phyloP scores from a whole-genome alignment of 2,329 filamentous ascomycete species.

The Fusarium coicis region DNA sequence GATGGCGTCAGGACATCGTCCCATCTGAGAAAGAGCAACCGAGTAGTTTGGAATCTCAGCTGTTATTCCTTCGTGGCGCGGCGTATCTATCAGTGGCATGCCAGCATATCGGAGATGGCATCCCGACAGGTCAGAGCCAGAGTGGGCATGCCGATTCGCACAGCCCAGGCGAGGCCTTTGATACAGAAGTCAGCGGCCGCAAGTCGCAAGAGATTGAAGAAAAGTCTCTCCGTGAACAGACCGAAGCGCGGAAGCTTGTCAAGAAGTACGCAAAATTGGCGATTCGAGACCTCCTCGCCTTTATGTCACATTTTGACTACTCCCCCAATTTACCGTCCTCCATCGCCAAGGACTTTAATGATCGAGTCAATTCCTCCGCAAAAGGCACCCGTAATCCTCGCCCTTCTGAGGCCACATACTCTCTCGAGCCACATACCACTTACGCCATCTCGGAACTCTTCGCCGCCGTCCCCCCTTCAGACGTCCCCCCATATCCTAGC shows the following conservation, averaged over 20 bases:
- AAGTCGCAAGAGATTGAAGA: constrained; percentile 1
- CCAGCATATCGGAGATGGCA: constrained; percentile 67
- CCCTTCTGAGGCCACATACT: constrained; percentile 45
- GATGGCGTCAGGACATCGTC: constrained; percentile 49
- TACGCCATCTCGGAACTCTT: constrained; percentile 73
- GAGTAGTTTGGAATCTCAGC: constrained; percentile 77
- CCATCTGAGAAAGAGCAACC: constrained; percentile 67
- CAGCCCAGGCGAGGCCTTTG: not conserved
- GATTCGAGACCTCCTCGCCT: constrained; percentile 77
- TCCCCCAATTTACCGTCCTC: constrained; percentile 75
- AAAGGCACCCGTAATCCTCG: constrained; percentile 58
- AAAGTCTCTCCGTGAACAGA: constrained; percentile 29
- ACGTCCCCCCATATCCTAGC: constrained; percentile 74
- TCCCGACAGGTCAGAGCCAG: constrained; percentile 47
- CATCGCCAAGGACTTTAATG: constrained; percentile 65
- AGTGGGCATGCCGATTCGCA: constrained; percentile 7
- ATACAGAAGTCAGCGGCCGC: not conserved
- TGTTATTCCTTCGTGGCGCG: constrained; percentile 80
- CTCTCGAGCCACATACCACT: constrained; percentile 50
- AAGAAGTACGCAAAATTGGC: constrained; percentile 81
- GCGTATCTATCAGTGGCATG: constrained; percentile 79
- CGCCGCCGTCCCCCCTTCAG: constrained; percentile 70
- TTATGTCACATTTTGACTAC: constrained; percentile 81
- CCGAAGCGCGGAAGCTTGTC: constrained; percentile 68
- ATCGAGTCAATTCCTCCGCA: constrained; percentile 67